Percentiles rank a stretch among this genome's conserved stretches.
Evolutionary conservation across 306 rosid genomes (phyloP).

Genomic region (Quercus bicolor): DNA sequence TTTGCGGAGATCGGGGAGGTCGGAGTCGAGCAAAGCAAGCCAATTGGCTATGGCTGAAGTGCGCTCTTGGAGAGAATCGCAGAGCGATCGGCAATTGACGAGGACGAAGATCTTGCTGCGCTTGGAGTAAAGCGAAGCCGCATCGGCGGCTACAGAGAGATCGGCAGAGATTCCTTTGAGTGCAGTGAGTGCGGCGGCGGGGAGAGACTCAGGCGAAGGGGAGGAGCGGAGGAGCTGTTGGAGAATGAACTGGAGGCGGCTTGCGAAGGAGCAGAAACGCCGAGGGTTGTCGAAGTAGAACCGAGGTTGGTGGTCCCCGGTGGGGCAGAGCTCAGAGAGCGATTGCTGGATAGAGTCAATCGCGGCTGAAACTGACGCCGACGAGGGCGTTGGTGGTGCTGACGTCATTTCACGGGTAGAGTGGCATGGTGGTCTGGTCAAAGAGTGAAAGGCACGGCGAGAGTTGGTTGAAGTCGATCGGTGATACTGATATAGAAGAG

Average conservation of each 20-base stretch:
- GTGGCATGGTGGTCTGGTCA: background rate
- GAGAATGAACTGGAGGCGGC: conserved; percentile 33
- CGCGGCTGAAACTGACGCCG: conserved; percentile 10
- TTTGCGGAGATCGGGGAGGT: conserved; percentile 37
- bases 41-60: conserved; percentile 31
- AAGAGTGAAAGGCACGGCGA: background rate
- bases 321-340: conserved; percentile 27
- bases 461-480: background rate
- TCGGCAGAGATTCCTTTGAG: conserved; percentile 35
- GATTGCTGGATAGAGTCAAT: conserved; percentile 30
- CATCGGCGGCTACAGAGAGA: conserved; percentile 21
- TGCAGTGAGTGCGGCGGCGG: conserved; percentile 30
- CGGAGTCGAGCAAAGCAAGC: conserved; percentile 41
- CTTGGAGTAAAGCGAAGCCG: conserved; percentile 21
- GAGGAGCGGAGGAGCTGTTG: conserved; percentile 24
- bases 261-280: conserved; percentile 34
- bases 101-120: conserved; percentile 41
- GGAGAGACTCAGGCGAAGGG: conserved; percentile 12
- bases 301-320: background rate
- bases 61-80: conserved; percentile 26
- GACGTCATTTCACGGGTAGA: conserved; percentile 25
- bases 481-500: too few species aligned
- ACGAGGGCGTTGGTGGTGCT: background rate
- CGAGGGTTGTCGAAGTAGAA: conserved; percentile 33
- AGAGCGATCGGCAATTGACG: conserved; percentile 34